Conservation (phyloP, 169 alveolate genomes). For the Plasmodium malariae region DNA sequence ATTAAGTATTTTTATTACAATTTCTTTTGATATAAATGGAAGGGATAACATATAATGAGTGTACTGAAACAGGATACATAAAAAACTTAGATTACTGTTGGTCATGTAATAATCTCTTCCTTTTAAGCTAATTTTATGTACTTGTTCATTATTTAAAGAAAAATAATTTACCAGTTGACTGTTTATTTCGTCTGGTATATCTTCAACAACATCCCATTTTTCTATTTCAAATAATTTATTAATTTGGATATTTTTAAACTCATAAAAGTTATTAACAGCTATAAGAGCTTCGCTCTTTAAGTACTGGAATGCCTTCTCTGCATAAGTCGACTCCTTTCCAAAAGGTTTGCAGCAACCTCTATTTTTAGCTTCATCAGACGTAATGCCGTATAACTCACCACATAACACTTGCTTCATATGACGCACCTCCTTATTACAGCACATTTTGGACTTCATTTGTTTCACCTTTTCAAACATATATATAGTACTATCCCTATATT, state of each 20-base stretch:
- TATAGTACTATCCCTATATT: too few relatives aligned
- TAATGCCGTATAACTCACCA: too few relatives aligned
- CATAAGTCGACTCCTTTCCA: background rate
- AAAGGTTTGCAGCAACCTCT: too few relatives aligned
- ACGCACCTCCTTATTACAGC: too few relatives aligned
- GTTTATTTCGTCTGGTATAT: constrained; percentile 34
- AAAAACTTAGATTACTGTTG: constrained; percentile 22
- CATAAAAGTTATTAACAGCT: constrained; percentile 29
- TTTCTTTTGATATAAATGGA: constrained; percentile 33
- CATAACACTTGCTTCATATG: too few relatives aligned
- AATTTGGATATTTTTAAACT: constrained; percentile 54
- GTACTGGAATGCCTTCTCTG: background rate
- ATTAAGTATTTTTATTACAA: constrained; percentile 2
- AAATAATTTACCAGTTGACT: constrained; percentile 9
- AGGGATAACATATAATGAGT: background rate
- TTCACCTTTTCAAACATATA: too few relatives aligned
- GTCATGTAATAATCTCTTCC: constrained; percentile 15
- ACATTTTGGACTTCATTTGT: too few relatives aligned
- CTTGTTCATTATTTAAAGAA: constrained; percentile 8
- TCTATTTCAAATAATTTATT: constrained; percentile 29
- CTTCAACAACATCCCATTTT: constrained; percentile 41
- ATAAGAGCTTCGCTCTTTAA: background rate
- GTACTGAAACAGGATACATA: constrained; percentile 18
- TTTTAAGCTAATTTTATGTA: constrained; percentile 5
- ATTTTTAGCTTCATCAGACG: too few relatives aligned